phyloP scores from a whole-genome alignment of 2,329 filamentous ascomycete genomes.

The Hypoxylon sp. region DNA sequence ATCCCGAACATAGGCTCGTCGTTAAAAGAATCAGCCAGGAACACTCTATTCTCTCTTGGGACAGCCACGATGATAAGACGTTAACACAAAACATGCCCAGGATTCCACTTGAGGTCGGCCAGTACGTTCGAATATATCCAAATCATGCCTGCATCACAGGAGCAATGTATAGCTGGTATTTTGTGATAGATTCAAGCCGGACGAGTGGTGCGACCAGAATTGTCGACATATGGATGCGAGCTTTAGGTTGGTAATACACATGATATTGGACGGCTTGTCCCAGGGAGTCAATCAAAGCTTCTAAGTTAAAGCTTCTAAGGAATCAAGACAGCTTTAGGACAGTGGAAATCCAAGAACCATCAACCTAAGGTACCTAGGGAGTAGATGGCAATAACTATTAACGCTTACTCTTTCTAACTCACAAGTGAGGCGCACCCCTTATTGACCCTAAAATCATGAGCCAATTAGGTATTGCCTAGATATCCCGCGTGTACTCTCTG shows the following conservation, averaged over 20 bases:
- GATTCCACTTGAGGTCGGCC: constrained; percentile 15
- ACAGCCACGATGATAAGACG: background rate
- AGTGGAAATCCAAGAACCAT: too few relatives aligned
- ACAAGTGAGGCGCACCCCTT: too few relatives aligned
- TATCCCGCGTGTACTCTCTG: too few relatives aligned
- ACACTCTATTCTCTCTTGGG: constrained; percentile 13
- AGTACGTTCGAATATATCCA: constrained; percentile 17
- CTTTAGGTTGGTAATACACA: constrained; percentile 7
- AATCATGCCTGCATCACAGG: constrained; percentile 16
- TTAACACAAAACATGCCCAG: background rate
- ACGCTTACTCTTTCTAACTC: too few relatives aligned
- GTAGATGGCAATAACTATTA: too few relatives aligned
- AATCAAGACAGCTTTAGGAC: too few relatives aligned
- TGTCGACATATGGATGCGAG: constrained; percentile 21
- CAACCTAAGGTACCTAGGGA: too few relatives aligned
- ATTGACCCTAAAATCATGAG: too few relatives aligned
- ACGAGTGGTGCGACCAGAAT: background rate
- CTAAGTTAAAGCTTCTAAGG: too few relatives aligned
- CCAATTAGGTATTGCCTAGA: too few relatives aligned
- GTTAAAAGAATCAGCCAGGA: constrained; percentile 21
- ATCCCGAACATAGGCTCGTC: background rate
- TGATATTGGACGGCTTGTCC: background rate
- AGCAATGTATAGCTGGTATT: constrained; percentile 22
- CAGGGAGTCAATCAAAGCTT: too few relatives aligned
- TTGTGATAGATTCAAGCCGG: constrained; percentile 11